Conservation (phyloP, 805 yeast genomes). For the Yamadazyma insecticola region DNA sequence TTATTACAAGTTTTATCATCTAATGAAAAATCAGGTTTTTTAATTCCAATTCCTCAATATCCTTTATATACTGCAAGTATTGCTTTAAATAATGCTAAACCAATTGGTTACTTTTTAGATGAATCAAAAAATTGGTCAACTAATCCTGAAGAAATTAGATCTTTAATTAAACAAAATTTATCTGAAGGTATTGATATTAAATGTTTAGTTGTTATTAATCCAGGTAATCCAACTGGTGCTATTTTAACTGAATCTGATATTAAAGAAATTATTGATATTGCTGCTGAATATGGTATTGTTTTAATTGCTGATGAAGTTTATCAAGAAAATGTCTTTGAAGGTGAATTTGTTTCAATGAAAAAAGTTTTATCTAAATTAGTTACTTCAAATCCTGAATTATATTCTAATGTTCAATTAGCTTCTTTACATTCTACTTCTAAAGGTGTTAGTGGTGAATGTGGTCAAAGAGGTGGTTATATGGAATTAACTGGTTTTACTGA, state of each 20-base stretch:
- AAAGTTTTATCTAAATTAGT: constrained; percentile 68
- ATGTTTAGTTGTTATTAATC: constrained; percentile 89
- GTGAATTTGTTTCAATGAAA: constrained; percentile 81
- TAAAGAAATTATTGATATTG: constrained; percentile 65
- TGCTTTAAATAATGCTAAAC: constrained; percentile 75
- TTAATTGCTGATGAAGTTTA: constrained; percentile 97
- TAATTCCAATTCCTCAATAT: constrained; percentile 97
- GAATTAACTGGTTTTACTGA: constrained; percentile 78
- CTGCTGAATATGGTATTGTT: constrained; percentile 80
- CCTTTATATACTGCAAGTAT: constrained; percentile 96
- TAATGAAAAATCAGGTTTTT: constrained; percentile 65
- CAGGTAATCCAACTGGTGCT: constrained; percentile 98
- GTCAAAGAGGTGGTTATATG: constrained; percentile 99
- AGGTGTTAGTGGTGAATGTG: constrained; percentile 98
- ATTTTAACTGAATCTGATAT: constrained; percentile 64
- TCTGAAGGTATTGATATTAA: constrained; percentile 58
- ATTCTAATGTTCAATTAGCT: constrained; percentile 76
- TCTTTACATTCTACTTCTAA: constrained; percentile 97
- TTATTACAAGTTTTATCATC: constrained; percentile 65
- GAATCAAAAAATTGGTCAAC: constrained; percentile 85
- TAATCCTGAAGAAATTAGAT: constrained; percentile 59
- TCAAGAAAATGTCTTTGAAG: constrained; percentile 84
- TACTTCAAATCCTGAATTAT: constrained; percentile 46
- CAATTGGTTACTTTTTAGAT: constrained; percentile 81
- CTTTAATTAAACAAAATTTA: constrained; percentile 44